Evolutionary conservation across 2,329 filamentous ascomycete species (phyloP).

Genomic region (Pezicula radicicola): DNA sequence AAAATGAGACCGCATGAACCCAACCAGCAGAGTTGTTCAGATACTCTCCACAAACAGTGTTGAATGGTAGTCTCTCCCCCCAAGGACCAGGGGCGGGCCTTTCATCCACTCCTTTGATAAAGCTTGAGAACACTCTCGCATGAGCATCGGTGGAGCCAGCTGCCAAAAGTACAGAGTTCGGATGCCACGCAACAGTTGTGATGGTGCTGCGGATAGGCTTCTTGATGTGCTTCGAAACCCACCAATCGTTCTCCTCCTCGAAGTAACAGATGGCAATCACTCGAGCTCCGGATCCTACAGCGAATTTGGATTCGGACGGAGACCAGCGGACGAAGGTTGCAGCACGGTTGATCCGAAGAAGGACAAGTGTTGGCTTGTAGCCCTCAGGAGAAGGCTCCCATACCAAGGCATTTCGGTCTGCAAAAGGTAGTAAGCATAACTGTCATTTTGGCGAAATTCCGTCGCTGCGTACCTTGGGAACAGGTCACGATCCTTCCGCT

Average conservation of each 20-base stretch:
- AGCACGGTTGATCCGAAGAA: slow-evolving; percentile 94
- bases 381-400: slow-evolving; percentile 92
- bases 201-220: slow-evolving; percentile 98
- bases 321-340: slow-evolving; percentile 98
- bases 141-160: slow-evolving; percentile 97
- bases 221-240: slow-evolving; percentile 99
- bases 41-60: slow-evolving; percentile 96
- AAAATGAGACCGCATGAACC: slow-evolving; percentile 93
- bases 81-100: slow-evolving; percentile 84
- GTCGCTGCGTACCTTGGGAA: slow-evolving; percentile 71
- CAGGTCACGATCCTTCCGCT: slow-evolving; percentile 95
- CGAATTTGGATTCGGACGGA: slow-evolving; percentile 94
- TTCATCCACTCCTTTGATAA: slow-evolving; percentile 91
- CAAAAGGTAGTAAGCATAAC: slow-evolving; percentile 1
- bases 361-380: slow-evolving; percentile 95
- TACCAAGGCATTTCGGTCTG: slow-evolving; percentile 95
- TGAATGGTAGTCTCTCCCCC: slow-evolving; percentile 95
- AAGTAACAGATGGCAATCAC: slow-evolving; percentile 98
- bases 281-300: slow-evolving; percentile 91
- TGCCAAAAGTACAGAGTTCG: slow-evolving; percentile 91
- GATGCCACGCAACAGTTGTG: slow-evolving; percentile 93
- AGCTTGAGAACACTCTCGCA: slow-evolving; percentile 89
- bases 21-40: slow-evolving; percentile 95
- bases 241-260: slow-evolving; percentile 99
- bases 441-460: not conserved